A percentile compares a stretch with the other conserved stretches of the same genome.
phyloP scores from a whole-genome alignment of 2,329 filamentous ascomycete genomes.

The Taxawa tesnikishii region DNA sequence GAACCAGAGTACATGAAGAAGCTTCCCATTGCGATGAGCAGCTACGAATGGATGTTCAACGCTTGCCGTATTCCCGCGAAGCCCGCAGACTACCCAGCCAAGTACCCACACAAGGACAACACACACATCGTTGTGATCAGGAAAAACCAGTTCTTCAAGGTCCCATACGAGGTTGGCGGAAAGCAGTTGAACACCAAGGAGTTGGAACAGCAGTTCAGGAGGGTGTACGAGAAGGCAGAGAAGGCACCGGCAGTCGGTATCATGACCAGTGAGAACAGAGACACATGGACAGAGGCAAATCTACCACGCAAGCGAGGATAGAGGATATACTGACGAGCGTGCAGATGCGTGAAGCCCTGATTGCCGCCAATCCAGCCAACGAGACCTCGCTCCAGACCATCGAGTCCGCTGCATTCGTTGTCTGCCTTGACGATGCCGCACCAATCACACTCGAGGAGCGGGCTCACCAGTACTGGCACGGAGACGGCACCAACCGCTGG shows the following conservation, averaged over 20 bases:
- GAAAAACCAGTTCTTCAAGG: constrained; percentile 97
- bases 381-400: constrained; percentile 65
- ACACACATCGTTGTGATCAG: constrained; percentile 82
- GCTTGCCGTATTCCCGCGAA: constrained; percentile 71
- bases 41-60: constrained; percentile 99
- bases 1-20: constrained; percentile 99
- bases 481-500: constrained; percentile 90
- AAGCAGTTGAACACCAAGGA: constrained; percentile 79
- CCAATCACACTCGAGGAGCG: constrained; percentile 94
- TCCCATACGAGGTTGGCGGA: constrained; percentile 68
- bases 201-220: constrained; percentile 78
- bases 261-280: constrained; percentile 84
- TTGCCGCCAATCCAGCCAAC: constrained; percentile 69
- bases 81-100: constrained; percentile 70
- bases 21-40: constrained; percentile 94
- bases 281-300: constrained; percentile 70
- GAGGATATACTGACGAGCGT: constrained; percentile 3
- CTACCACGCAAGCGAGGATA: background rate
- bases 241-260: constrained; percentile 64
- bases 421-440: constrained; percentile 84
- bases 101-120: constrained; percentile 62
- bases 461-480: constrained; percentile 94
- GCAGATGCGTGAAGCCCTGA: constrained; percentile 54
- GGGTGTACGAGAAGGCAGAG: constrained; percentile 68
- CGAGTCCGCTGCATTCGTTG: constrained; percentile 77